These are phyloP conservation scores for Centaurea solstitialis DNA, from an alignment of 129 eudicot species.

Conservation along the genomic window DNA sequence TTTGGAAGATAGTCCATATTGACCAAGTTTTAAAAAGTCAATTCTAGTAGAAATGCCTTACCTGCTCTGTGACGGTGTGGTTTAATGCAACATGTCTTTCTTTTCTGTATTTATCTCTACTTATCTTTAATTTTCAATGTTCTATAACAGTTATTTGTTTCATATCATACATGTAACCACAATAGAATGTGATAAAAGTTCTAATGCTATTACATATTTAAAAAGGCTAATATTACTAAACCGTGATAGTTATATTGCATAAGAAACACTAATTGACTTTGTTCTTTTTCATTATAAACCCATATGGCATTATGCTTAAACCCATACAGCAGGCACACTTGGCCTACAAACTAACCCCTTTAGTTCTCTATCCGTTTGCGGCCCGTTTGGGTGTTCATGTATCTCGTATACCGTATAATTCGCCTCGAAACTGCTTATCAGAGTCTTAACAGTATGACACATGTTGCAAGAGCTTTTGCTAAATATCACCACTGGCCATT, in stretches of 20 bases:
- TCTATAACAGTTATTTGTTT: neutral
- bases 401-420: constrained; percentile 58
- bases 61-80: neutral
- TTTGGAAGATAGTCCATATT: neutral
- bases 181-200: constrained; percentile 4
- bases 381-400: constrained; percentile 57
- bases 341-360: constrained; percentile 45
- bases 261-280: neutral
- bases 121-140: neutral
- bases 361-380: constrained; percentile 48
- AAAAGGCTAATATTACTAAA: constrained; percentile 11
- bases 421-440: constrained; percentile 59
- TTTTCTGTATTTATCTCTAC: neutral
- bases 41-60: neutral
- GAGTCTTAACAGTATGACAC: constrained; percentile 54
- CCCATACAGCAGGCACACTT: constrained; percentile 67
- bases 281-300: constrained; percentile 13
- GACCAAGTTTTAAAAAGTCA: neutral
- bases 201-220: constrained; percentile 6
- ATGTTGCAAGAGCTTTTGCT: constrained; percentile 62
- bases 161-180: constrained; percentile 9
- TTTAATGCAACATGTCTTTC: neutral
- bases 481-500: constrained; percentile 62
- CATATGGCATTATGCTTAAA: constrained; percentile 57
- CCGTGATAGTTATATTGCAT: neutral